Percentiles rank a stretch among this genome's conserved stretches.
Evolutionary conservation across 2,329 filamentous ascomycete species (phyloP).

Genomic region (Ambrosiella cleistominuta): DNA sequence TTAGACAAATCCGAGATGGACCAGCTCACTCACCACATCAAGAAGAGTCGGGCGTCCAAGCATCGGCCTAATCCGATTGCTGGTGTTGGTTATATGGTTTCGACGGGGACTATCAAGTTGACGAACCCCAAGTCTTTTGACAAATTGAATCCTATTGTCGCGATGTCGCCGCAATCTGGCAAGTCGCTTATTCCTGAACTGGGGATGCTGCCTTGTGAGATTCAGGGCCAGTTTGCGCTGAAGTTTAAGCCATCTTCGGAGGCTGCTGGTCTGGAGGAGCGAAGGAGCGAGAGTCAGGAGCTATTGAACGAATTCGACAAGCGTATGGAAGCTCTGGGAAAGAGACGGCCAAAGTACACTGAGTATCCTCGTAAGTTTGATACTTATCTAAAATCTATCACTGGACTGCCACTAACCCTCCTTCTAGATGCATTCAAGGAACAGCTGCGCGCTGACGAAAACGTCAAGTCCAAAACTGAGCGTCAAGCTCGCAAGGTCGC

Average conservation of each 20-base stretch:
- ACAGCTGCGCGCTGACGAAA: constrained; percentile 29
- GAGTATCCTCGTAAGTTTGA: constrained; percentile 25
- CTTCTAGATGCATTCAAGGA: constrained; percentile 26
- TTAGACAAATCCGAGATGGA: constrained; percentile 15
- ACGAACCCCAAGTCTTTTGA: constrained; percentile 28
- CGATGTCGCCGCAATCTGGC: constrained; percentile 23
- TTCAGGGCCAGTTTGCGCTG: constrained; percentile 26
- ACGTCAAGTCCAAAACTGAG: constrained; percentile 28
- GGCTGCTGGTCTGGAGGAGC: constrained; percentile 25
- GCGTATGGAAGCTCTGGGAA: constrained; percentile 25
- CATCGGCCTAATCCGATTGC: constrained; percentile 23
- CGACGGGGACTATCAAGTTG: constrained; percentile 24
- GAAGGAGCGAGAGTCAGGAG: constrained; percentile 23
- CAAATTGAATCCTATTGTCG: constrained; percentile 27
- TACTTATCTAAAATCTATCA: neutral
- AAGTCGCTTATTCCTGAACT: constrained; percentile 24
- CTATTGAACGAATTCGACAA: constrained; percentile 26
- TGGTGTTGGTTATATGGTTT: constrained; percentile 23
- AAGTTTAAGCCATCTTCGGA: constrained; percentile 25
- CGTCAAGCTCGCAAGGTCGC: constrained; percentile 27
- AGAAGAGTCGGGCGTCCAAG: constrained; percentile 23
- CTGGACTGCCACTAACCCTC: neutral
- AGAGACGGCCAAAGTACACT: constrained; percentile 28
- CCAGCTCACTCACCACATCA: constrained; percentile 23
- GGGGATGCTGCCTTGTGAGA: constrained; percentile 25